Conservation (phyloP, 306 rosid species). For the Ormosia emarginata region DNA sequence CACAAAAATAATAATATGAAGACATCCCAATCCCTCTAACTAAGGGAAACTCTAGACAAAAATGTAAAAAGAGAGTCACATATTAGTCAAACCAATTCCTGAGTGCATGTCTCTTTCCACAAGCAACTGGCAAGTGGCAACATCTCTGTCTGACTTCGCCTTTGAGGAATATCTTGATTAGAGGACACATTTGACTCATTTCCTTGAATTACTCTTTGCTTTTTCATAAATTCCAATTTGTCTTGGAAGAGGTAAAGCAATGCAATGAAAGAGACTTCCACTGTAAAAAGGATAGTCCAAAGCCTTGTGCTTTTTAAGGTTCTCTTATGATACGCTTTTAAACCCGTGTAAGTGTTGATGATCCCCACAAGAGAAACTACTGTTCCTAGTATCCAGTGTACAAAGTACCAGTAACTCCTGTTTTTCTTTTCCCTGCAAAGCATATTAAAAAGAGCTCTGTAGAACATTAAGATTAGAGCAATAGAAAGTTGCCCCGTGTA, state of each 20-base stretch:
- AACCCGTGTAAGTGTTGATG: constrained; percentile 80
- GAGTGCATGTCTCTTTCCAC: constrained; percentile 79
- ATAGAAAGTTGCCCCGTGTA: background rate
- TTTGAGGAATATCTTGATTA: constrained; percentile 40
- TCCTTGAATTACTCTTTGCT: constrained; percentile 58
- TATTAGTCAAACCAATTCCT: constrained; percentile 71
- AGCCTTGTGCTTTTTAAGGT: constrained; percentile 58
- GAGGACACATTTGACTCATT: constrained; percentile 34
- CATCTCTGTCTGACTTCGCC: constrained; percentile 45
- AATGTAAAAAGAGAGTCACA: background rate
- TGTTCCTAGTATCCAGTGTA: constrained; percentile 87
- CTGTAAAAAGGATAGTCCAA: constrained; percentile 83
- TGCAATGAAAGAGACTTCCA: constrained; percentile 63
- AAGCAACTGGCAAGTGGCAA: constrained; percentile 32
- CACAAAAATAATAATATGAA: background rate
- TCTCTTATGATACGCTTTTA: constrained; percentile 64
- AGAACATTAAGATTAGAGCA: background rate
- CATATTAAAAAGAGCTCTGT: background rate
- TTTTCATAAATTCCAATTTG: constrained; percentile 70
- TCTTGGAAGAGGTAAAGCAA: constrained; percentile 76
- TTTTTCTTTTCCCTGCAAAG: constrained; percentile 66
- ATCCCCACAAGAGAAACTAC: constrained; percentile 65
- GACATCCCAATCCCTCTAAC: constrained; percentile 15
- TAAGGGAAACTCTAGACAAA: background rate
- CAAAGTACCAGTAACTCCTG: constrained; percentile 70